Conservation (phyloP, 768 basidiomycete genomes). For the Amanita pseudoporphyria region DNA sequence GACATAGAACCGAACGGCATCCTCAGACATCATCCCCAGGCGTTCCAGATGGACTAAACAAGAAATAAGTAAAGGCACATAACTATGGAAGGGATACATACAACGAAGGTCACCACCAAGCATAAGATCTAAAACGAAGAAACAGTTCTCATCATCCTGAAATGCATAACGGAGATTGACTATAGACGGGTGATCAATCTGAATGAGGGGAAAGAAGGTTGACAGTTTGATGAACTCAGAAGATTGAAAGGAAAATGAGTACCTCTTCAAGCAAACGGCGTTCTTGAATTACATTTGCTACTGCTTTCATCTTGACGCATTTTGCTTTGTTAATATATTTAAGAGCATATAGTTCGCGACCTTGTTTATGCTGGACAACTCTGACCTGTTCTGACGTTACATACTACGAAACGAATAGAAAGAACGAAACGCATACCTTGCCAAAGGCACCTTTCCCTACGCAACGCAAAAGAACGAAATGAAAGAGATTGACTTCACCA, state of each 20-base stretch:
- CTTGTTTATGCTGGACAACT: constrained; percentile 98
- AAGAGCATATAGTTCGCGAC: constrained; percentile 92
- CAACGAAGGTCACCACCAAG: constrained; percentile 91
- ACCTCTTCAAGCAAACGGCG: constrained; percentile 94
- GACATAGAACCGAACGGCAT: constrained; percentile 78
- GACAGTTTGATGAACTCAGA: constrained; percentile 11
- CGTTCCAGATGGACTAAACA: constrained; percentile 79
- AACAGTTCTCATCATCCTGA: constrained; percentile 97
- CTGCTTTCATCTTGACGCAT: constrained; percentile 98
- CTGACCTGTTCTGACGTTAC: constrained; percentile 57
- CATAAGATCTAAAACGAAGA: constrained; percentile 97
- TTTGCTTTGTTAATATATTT: constrained; percentile 99
- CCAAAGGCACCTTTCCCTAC: constrained; percentile 99
- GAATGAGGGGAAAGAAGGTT: constrained; percentile 1
- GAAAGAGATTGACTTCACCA: constrained; percentile 92
- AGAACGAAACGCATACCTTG: constrained; percentile 53
- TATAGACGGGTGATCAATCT: constrained; percentile 95
- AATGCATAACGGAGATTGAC: constrained; percentile 95
- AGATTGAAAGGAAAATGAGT: constrained; percentile 1
- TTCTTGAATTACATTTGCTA: constrained; percentile 96
- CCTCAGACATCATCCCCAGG: constrained; percentile 63
- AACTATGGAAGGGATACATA: constrained; percentile 30
- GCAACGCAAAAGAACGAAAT: constrained; percentile 88
- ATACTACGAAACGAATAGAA: background rate
- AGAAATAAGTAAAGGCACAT: background rate